Evolutionary conservation across 1,139 yeast species (phyloP).

Genomic region (Saccharomyces hybrid): DNA sequence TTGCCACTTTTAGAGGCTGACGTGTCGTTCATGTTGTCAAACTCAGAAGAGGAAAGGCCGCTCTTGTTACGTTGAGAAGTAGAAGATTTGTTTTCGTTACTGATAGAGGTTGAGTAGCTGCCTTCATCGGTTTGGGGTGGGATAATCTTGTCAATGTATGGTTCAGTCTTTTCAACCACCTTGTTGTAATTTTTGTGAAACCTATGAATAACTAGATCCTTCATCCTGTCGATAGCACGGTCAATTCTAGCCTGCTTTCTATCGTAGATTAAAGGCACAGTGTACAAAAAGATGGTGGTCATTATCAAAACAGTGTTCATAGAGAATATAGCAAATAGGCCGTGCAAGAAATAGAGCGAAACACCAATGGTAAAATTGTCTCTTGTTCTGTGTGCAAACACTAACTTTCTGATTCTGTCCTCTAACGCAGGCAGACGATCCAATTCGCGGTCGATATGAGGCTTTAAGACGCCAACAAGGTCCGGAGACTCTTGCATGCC

Average conservation of each 20-base stretch:
- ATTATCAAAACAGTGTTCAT: slow-evolving; percentile 55
- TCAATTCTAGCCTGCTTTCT: slow-evolving; percentile 73
- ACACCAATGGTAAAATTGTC: slow-evolving; percentile 15
- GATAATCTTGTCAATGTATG: background rate
- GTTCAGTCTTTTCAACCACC: background rate
- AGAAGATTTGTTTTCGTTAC: background rate
- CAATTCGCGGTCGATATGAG: slow-evolving; percentile 28
- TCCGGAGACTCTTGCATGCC: slow-evolving; percentile 21
- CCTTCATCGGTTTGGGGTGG: background rate
- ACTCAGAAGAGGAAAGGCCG: background rate
- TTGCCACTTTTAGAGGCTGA: background rate
- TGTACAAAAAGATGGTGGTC: slow-evolving; percentile 54
- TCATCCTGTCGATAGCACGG: slow-evolving; percentile 52
- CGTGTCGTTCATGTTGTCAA: background rate
- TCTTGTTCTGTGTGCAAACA: slow-evolving; percentile 16
- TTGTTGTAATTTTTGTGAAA: background rate
- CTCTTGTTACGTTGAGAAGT: background rate
- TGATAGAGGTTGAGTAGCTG: background rate
- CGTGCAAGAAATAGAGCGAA: slow-evolving; percentile 51
- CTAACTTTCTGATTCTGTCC: background rate
- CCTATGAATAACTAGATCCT: slow-evolving; percentile 26
- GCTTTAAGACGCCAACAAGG: slow-evolving; percentile 37
- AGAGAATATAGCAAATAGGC: slow-evolving; percentile 66
- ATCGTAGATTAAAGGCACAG: slow-evolving; percentile 64
- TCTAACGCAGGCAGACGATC: slow-evolving; percentile 2